Evolutionary conservation across 176 grass and related monocot species (phyloP), one percentile per base, ranked within the genome.

Genomic region (Rhynchospora pubera): DNA sequence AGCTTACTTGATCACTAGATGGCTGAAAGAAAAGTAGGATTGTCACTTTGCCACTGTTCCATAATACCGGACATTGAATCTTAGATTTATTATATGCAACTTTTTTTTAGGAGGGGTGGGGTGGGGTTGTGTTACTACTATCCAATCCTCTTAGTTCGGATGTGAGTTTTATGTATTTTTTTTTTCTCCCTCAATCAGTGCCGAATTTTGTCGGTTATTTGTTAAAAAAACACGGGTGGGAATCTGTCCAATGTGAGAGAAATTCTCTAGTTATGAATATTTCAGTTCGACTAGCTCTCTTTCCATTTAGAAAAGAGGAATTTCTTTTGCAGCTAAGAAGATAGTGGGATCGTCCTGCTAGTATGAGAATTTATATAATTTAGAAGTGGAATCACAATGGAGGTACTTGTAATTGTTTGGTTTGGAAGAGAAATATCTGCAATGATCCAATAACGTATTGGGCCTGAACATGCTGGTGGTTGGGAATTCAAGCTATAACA

Each of bases 311-410:
- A 63, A 51, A 63, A 50, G 28, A 18, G 39, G 22, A 15, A 44
- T 62, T 78, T 62, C 18, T 55, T 80, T n/a, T 85, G 62, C 56
- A 81, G 0, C 3, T 80, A 63, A 30, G 43, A 59, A 61, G 66
- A 21, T 77, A 63, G 72, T 1, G 22, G 34, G 59, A 68, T 62
- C 45, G 61, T 79, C 21, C 8, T 84, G 44, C 16, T 63, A 84
- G 30, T 85, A 39, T 84, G 77, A 28, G 26, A 28, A 28, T 28
- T 28, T 28, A 28, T 28, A 28, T 28, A 28, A 28, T 28, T n/a
- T 28, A 28, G 26, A 28, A 28, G 26, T 28, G 26, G 26, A 28
- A 28, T 28, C 26, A 28, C 26, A 28, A 28, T 28, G 26, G 26
- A 1, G 26, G 26, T 58, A 80, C 19, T 13, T 45, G 34, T 39